Base-by-base conservation (phyloP, 371 early-diverging fungal species). In the Mucor racemosus region DNA sequence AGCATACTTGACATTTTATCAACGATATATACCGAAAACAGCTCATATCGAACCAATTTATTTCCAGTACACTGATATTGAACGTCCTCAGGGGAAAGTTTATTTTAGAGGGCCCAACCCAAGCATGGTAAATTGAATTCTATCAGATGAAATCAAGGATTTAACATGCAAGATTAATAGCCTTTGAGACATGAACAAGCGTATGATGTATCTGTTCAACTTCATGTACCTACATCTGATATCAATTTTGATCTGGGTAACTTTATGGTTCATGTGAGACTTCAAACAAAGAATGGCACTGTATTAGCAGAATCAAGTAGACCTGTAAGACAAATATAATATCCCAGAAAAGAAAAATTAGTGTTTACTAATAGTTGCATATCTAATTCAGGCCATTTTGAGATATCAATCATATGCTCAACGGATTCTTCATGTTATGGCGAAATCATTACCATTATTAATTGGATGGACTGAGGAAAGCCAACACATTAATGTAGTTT, bases 211-310 rank as follows among this genome's bases (percentile, higher is more conserved):
- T 85, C 86, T 3, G 76, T 97, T 63, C 85, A 87, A 39, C 81
- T 97, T 41, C 76, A 84, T 65, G 92, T 94, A 26, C 96, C 97
- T 13, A 88, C 89, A 44, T 94, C 96, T 5, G 88, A 90, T 36
- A 73, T 78, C 54, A 97, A 97, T 73, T 85, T 90, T 59, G 81
- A 84, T 17, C 72, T 94, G 54, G 95, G 76, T 64, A 93, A 92
- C 78, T 95, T 94, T 74, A 95, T 96, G 95, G 86, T 95, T n/a
- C 64, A 76, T 44, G 78, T 93, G 53, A 84, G 88, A 35, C 74
- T 95, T 39, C 76, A 77, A 44, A 80, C 86, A 48, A 60, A 75
- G n/a, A 72, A 80, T 38, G 89, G 88, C 55, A 69, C 72, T 35
- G 72, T 76, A 5, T 70, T 91, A 34, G 76, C 78, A 53, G 64